phyloP scores from a whole-genome alignment of 2,329 filamentous ascomycete species.

The Sphaerulina musiva region DNA sequence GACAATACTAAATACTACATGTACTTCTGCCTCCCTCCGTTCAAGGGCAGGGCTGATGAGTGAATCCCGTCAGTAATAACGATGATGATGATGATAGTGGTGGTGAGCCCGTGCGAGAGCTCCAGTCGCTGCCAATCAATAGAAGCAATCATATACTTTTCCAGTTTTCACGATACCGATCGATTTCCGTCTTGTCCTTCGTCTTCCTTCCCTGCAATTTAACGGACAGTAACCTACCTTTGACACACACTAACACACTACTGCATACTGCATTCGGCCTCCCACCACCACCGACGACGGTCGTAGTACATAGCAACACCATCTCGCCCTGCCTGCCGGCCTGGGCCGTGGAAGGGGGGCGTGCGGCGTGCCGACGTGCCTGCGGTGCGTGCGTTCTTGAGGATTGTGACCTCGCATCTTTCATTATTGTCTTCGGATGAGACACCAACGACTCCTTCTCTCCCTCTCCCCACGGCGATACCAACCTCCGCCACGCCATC shows the following conservation, averaged over 20 bases:
- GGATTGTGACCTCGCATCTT: not conserved
- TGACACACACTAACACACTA: not conserved
- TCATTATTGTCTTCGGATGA: not conserved
- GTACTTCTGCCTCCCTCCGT: too few relatives aligned
- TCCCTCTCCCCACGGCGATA: not conserved
- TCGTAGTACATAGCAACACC: too few relatives aligned
- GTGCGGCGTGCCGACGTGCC: not conserved
- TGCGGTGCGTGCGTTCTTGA: not conserved
- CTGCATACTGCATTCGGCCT: not conserved
- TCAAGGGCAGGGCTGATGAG: too few relatives aligned
- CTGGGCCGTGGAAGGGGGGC: not conserved
- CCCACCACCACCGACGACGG: too few relatives aligned
- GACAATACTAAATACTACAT: not conserved
- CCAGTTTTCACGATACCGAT: too few relatives aligned
- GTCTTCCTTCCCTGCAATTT: constrained; percentile 19
- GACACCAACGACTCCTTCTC: not conserved
- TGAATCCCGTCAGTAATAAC: too few relatives aligned
- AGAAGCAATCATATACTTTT: too few relatives aligned
- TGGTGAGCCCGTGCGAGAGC: too few relatives aligned
- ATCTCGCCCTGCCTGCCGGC: too few relatives aligned
- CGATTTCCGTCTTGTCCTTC: not conserved
- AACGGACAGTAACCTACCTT: too few relatives aligned
- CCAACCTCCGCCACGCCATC: not conserved
- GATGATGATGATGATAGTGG: too few relatives aligned
- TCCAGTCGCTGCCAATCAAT: too few relatives aligned